Conservation (phyloP, 23 red algal species). For the Pyropia yezoensis region DNA sequence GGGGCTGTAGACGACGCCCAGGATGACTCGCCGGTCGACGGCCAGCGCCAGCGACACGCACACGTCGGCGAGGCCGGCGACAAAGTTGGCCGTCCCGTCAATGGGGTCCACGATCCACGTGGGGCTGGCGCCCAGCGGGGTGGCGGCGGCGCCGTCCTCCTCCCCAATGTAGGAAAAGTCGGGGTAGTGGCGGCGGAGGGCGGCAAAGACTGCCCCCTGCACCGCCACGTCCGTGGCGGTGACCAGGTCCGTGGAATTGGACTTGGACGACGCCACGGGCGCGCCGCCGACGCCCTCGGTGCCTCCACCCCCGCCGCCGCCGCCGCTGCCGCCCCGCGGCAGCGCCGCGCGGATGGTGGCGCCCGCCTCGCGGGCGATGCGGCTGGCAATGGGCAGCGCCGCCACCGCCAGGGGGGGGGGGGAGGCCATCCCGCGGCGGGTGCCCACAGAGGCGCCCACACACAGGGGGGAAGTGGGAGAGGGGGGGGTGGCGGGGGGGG, state of each 20-base stretch:
- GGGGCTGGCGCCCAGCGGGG: constrained; percentile 11
- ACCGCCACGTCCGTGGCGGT: constrained; percentile 40
- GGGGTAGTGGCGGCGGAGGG: constrained; percentile 15
- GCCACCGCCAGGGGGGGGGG: too few species aligned
- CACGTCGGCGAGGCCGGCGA: constrained; percentile 57
- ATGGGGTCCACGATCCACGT: constrained; percentile 93
- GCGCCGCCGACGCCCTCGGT: background rate
- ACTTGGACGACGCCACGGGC: background rate
- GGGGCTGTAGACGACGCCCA: constrained; percentile 92
- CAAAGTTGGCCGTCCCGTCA: constrained; percentile 96
- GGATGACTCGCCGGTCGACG: constrained; percentile 13
- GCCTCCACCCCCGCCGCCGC: too few species aligned
- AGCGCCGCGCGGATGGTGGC: too few species aligned
- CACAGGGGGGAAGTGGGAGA: too few species aligned
- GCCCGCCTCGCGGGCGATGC: too few species aligned
- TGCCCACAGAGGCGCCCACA: too few species aligned
- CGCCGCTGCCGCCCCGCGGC: too few species aligned
- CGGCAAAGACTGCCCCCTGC: constrained; percentile 40
- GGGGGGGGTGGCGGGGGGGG: too few species aligned
- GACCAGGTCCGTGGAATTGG: constrained; percentile 22
- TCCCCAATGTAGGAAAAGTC: constrained; percentile 28
- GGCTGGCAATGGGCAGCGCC: too few species aligned
- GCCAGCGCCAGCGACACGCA: constrained; percentile 67
- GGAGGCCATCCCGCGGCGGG: too few species aligned
- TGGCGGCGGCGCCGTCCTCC: constrained; percentile 2